Evolutionary conservation across 1,284 basidiomycete genomes (phyloP), one percentile per base, ranked within the genome.

Genomic region (Puccinia hordei): DNA sequence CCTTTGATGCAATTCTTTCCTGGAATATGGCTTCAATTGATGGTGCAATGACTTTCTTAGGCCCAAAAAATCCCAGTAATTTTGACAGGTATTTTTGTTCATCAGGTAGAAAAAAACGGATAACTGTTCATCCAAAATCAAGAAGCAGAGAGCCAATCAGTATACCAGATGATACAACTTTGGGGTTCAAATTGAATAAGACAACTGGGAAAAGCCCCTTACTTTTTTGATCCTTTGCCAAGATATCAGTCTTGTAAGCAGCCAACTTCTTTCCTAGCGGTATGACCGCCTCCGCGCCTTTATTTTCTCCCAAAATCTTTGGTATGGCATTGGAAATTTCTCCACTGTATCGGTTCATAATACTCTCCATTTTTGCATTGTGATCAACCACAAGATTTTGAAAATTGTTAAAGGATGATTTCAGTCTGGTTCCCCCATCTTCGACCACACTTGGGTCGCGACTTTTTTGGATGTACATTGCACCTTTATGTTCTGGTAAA

Each of bases 231-330:
- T 63, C 61, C 35, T 22, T 41, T 17, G 35, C 33, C n/a, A 63
- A 41, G 17, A 15, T 33, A 8, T 63, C 22, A n/a, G 35, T 41
- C 15, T 24, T 63, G 17, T 63, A 38, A 41, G 35, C 8, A 22
- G 61, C 33, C 61, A 63, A 2, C 61, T 63, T 63, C 61, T 63
- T 63, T 63, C 35, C 61, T 10, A 63, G 61, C 5, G 19, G 6
- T 41, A 24, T 0, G 15, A 63, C 35, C 2, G 61, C 8, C 35
- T 41, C 61, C 8, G 61, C 10, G 41, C 30, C 17, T 12, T 19
- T 22, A 19, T 41, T 30, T 12, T 30, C 9, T 4, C 19, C 17
- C 1, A 38, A 9, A 5, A 63, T 41, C 5, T 10, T 1, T 41
- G 8, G 61, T 1, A 63, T 63, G 2, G 38, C 17, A 19, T 41